Evolutionary conservation across 2,329 filamentous ascomycete genomes (phyloP), one percentile per base, ranked within the genome.

Genomic region (Fusarium sp.): DNA sequence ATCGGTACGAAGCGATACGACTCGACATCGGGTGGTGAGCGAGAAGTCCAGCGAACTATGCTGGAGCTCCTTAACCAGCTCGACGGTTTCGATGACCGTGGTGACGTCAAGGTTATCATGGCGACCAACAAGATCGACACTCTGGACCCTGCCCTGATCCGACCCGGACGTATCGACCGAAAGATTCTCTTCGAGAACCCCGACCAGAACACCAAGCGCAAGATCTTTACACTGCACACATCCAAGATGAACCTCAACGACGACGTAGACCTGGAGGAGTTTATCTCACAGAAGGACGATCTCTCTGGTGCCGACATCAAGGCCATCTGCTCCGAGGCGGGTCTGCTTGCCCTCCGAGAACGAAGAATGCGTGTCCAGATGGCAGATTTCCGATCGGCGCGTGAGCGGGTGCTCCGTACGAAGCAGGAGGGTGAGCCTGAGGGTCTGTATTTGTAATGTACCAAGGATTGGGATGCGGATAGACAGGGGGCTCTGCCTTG

Each of bases 121-220:
- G 97, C 96, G 12, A 99, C 96, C 73, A 99, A 99, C 90, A 99
- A 99, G 89, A 99, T 99, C 74, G 97, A 99, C 74, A 97, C 94
- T 5, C 88, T 99, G 30, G 97, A 99, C 78, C 96, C 96, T 59
- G 96, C 96, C 16, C 87, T 99, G 74, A 99, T 99, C 78, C 92
- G 96, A 73, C 96, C 96, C 46, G 96, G 96, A 70, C 95, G 96
- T 88, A 99, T 99, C 81, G 96, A 99, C 82, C 92, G 96, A 76
- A 99, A 99, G 89, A 99, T 99, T 69, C 83, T 91, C 67, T 93
- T 91, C 77, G 88, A 90, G 80, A 88, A 91, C 76, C 85, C 84
- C 47, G 85, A 90, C 82, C 91, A 98, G 87, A 95, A 95, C 82
- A 99, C 96, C 62, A 91, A 91, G 84, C 89, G 95, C 87, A 99